These are phyloP conservation scores for Didymella sp. DNA, from an alignment of 2,329 filamentous ascomycete species.

Conservation along the genomic window DNA sequence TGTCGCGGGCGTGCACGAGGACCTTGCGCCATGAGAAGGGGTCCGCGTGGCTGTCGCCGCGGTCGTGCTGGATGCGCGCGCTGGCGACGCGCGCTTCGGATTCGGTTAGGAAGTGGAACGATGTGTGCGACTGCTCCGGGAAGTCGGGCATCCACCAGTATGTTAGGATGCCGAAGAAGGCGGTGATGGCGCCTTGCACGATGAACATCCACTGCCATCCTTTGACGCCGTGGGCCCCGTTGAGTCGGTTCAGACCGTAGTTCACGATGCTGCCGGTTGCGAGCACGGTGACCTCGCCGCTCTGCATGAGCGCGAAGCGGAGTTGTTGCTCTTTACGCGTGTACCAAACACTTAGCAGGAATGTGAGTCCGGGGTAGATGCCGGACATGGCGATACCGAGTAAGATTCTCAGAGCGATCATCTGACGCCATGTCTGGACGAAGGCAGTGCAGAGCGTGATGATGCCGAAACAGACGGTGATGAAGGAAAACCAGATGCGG, in stretches of 20 bases:
- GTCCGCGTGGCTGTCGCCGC: slow-evolving; percentile 65
- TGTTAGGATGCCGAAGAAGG: slow-evolving; percentile 64
- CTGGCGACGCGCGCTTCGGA: slow-evolving; percentile 63
- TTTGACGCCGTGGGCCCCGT: slow-evolving; percentile 62
- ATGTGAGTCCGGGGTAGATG: slow-evolving; percentile 54
- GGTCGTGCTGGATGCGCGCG: slow-evolving; percentile 66
- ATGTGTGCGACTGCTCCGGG: slow-evolving; percentile 65
- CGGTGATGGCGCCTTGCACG: slow-evolving; percentile 68
- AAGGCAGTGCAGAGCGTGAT: slow-evolving; percentile 74
- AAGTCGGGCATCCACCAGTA: slow-evolving; percentile 78
- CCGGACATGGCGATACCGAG: slow-evolving; percentile 68
- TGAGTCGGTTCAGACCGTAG: slow-evolving; percentile 69
- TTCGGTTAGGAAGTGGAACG: slow-evolving; percentile 64
- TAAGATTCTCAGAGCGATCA: slow-evolving; percentile 71
- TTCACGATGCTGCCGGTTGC: slow-evolving; percentile 73
- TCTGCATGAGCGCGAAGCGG: slow-evolving; percentile 69
- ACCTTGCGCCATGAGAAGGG: slow-evolving; percentile 64
- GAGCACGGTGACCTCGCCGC: slow-evolving; percentile 69
- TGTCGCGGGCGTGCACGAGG: slow-evolving; percentile 63
- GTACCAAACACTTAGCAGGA: slow-evolving; percentile 69
- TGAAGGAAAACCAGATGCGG: slow-evolving; percentile 66
- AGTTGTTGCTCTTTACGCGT: slow-evolving; percentile 70
- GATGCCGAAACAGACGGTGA: slow-evolving; percentile 67
- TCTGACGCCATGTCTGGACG: slow-evolving; percentile 70
- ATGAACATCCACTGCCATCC: slow-evolving; percentile 76